Percentiles rank a stretch among this genome's conserved stretches.
Evolutionary conservation across 176 grass and related monocot genomes (phyloP).

Genomic region (Avena atlantica): DNA sequence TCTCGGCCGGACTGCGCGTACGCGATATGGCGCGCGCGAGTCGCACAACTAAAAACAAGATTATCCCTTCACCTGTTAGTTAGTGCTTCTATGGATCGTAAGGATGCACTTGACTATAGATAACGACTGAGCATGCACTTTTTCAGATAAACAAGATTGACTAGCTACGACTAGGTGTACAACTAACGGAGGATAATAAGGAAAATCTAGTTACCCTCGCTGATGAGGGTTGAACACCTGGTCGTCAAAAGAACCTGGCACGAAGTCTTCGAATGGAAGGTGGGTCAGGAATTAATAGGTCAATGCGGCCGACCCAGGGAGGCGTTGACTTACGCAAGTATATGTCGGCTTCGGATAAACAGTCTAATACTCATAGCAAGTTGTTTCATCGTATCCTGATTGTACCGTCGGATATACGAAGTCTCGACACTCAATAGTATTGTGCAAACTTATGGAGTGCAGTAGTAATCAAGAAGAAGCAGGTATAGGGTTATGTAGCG

Average conservation of each 20-base stretch:
- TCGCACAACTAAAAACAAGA: neutral
- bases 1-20: neutral
- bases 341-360: no score
- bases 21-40: neutral
- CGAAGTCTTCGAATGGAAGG: neutral
- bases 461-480: neutral
- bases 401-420: neutral
- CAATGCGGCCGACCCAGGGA: neutral
- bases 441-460: neutral
- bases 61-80: no score
- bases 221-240: no score
- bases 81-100: no score
- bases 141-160: no score
- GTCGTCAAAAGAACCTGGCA: neutral
- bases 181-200: no score
- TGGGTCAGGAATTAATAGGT: neutral
- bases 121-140: no score
- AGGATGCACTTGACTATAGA: no score
- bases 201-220: no score
- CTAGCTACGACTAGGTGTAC: no score
- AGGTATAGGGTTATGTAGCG: neutral
- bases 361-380: neutral
- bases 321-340: neutral
- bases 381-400: neutral
- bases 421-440: no score